Evolutionary conservation across 1,139 yeast genomes (phyloP).

Genomic region (Lodderomyces jiufengensis): DNA sequence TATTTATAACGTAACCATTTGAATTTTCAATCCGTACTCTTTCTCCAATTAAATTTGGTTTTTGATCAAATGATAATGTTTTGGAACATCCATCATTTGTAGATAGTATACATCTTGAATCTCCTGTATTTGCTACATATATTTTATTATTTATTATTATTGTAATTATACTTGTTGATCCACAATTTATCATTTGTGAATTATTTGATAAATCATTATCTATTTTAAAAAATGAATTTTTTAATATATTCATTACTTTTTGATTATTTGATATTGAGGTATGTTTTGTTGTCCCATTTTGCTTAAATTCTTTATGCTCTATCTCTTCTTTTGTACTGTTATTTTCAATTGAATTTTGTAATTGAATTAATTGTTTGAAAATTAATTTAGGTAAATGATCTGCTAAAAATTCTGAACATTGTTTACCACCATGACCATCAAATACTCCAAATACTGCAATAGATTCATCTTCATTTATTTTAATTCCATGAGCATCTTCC

Average conservation of each 20-base stretch:
- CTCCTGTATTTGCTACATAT: conserved; percentile 70
- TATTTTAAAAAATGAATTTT: conserved; percentile 53
- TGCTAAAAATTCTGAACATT: conserved; percentile 54
- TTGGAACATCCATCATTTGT: conserved; percentile 48
- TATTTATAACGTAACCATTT: conserved; percentile 67
- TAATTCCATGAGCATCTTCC: conserved; percentile 70
- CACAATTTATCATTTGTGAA: conserved; percentile 47
- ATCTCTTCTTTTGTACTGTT: not conserved
- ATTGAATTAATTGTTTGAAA: conserved; percentile 23
- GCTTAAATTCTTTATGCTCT: not conserved
- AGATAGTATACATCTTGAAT: conserved; percentile 64
- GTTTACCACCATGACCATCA: conserved; percentile 79
- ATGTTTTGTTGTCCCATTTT: not conserved
- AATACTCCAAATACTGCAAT: conserved; percentile 68
- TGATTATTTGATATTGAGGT: conserved; percentile 9
- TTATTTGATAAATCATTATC: conserved; percentile 52
- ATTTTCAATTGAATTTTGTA: too few relatives aligned
- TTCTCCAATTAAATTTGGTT: conserved; percentile 75
- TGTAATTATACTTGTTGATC: conserved; percentile 65
- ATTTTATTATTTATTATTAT: conserved; percentile 49
- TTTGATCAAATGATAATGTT: conserved; percentile 69
- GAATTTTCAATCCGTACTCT: conserved; percentile 67
- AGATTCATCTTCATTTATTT: conserved; percentile 38
- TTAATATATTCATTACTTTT: conserved; percentile 27
- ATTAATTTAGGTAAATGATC: conserved; percentile 38